Evolutionary conservation across 495 filamentous ascomycete species (phyloP), one percentile per base, ranked within the genome.

Genomic region (Aspergillus indologenus): DNA sequence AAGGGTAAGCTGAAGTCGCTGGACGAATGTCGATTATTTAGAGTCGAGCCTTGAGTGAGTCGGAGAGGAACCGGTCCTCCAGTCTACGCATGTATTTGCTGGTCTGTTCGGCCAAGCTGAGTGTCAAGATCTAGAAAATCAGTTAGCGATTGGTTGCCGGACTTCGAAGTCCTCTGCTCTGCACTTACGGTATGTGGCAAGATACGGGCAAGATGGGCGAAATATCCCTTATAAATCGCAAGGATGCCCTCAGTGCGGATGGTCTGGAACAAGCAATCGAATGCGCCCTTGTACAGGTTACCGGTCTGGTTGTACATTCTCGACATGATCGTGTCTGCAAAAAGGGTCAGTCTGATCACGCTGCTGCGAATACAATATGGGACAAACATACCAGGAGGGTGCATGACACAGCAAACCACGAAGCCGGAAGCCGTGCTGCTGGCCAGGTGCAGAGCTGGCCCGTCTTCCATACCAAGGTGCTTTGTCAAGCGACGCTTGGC

Each of bases 291-390:
- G 77, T 99, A 99, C 5, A 98, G 84, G 69, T 97, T 96, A 26
- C 94, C 94, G 54, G 92, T 93, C 74, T 99, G 94, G 78, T 99
- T 99, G 77, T 99, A 99, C 83, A 99, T 88, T 34, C 94, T 87
- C 52, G 89, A 92, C 94, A 99, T 99, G 75, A 99, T 90, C 9
- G 95, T 98, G 70, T 99, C 94, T 91, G 58, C 7, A 56, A 31
- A 49, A 31, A 20, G 31, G 20, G 64, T 73, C 62, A 73, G 56
- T 8, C 46, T 2, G 45, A 6, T 6, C 12, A 15, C 12, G 12
- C 2, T 50, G 14, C 19, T 5, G n/a, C 29, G 12, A n/a, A 17
- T 6, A 29, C 18, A 3, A 23, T 46, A 3, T 21, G 12, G n/a
- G 4, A 17, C 20, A 14, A 43, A 64, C 64, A 56, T 79, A 93